Percentiles rank a stretch among this genome's conserved stretches.
These are phyloP conservation scores for Salvia hispanica DNA, from an alignment of 257 asterid genomes.

Conservation along the genomic window DNA sequence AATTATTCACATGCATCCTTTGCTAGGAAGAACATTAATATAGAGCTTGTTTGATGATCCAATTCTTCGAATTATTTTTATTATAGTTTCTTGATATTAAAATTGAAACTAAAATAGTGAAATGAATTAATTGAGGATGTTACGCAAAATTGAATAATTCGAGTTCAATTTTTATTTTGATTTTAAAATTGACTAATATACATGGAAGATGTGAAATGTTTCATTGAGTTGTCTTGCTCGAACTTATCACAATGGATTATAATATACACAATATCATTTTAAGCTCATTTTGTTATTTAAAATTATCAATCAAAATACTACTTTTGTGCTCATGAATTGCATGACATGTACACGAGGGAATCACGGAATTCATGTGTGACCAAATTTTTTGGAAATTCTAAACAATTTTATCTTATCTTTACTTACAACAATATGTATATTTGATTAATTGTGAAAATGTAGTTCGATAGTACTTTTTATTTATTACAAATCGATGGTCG, in stretches of 20 bases:
- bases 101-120: no score
- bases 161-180: no score
- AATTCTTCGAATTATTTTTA: no score
- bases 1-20: no score
- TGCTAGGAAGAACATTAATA: no score
- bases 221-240: no score
- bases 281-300: background rate
- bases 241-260: background rate
- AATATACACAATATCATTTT: background rate
- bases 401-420: background rate
- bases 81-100: no score
- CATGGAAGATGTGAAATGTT: no score
- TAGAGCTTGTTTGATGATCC: no score
- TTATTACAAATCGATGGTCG: background rate
- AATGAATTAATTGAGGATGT: no score
- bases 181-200: no score
- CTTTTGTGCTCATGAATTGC: conserved; percentile 9
- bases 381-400: background rate
- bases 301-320: background rate
- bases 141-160: no score
- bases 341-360: conserved; percentile 7
- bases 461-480: background rate
- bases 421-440: conserved; percentile 15
- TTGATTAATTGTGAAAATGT: background rate
- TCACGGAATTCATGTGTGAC: conserved; percentile 22